These are phyloP conservation scores for Zizania latifolia DNA, from an alignment of 176 grass and related monocot species.

Conservation along the genomic window DNA sequence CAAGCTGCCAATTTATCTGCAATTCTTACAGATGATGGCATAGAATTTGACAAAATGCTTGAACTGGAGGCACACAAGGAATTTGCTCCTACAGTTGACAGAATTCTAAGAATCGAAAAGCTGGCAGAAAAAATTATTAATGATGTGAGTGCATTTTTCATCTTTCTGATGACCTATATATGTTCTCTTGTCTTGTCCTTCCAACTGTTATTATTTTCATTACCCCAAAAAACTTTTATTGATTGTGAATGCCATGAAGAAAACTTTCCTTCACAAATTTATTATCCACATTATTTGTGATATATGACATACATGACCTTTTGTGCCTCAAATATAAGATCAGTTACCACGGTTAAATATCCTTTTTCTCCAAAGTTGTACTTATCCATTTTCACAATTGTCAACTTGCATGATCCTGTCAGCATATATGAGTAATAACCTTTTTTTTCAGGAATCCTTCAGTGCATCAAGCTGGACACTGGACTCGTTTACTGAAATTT, in stretches of 20 bases:
- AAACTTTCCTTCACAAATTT: neutral
- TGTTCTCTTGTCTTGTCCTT: neutral
- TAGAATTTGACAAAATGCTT: slow-evolving; percentile 75
- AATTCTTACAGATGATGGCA: slow-evolving; percentile 71
- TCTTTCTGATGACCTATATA: neutral
- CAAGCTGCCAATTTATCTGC: slow-evolving; percentile 69
- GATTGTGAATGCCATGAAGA: neutral
- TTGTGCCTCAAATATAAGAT: neutral
- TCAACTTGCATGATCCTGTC: neutral
- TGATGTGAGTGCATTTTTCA: slow-evolving; percentile 54
- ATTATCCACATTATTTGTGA: neutral
- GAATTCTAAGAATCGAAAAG: slow-evolving; percentile 78
- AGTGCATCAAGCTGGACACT: slow-evolving; percentile 66
- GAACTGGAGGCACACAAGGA: slow-evolving; percentile 61
- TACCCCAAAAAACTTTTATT: neutral
- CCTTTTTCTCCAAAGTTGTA: neutral
- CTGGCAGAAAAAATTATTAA: slow-evolving; percentile 90
- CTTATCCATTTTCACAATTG: neutral
- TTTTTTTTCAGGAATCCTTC: slow-evolving; percentile 58
- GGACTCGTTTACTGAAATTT: slow-evolving; percentile 74
- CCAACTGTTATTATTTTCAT: neutral
- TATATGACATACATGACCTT: neutral
- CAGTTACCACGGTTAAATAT: neutral
- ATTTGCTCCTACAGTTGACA: slow-evolving; percentile 61
- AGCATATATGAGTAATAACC: neutral